Evolutionary conservation across 345 rosid genomes (phyloP), one percentile per base, ranked within the genome.

Genomic region (Syzygium aromaticum): DNA sequence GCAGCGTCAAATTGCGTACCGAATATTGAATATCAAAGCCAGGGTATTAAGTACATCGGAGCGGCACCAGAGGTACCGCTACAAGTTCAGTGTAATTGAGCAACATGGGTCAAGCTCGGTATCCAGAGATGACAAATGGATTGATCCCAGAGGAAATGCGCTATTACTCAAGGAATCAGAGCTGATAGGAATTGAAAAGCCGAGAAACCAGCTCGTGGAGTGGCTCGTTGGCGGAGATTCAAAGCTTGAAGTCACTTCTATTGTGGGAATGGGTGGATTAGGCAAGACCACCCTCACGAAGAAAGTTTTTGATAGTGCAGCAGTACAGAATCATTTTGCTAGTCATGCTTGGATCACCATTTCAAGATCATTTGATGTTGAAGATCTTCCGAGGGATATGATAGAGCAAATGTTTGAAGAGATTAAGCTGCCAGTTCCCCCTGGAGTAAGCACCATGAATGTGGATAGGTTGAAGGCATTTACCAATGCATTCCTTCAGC

Each of bases 261-360:
- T 89, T 6, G 85, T 64, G n/a, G 89, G 90, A 28, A 87, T 87
- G 87, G 90, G 86, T 77, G 90, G 90, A 3, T 52, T 87, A 27
- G 90, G 90, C 28, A 89, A 89, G 85, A 87, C 87, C 33, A 87
- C 90, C 46, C 84, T 89, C 77, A 87, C 51, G 17, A 87, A 89
- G 63, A 73, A 85, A 82, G 89, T 87, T 28, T 89, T 56, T 30
- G 90, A 87, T 59, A 84, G 86, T 28, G 84, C 64, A 52, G 84
- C 46, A 27, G 90, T 89, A 73, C 87, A 80, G 84, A 89, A 63
- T 49, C 85, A 53, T 49, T 87, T 89, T 14, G 52, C 46, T 38
- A 49, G 86, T 17, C 89, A 52, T 49, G 86, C 87, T 61, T 89
- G 89, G 90, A 63, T 89, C 14, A 63, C 87, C 10, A 56, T 89